phyloP scores from a whole-genome alignment of 164 flowering plant genomes.

The Echeveria elegans region DNA sequence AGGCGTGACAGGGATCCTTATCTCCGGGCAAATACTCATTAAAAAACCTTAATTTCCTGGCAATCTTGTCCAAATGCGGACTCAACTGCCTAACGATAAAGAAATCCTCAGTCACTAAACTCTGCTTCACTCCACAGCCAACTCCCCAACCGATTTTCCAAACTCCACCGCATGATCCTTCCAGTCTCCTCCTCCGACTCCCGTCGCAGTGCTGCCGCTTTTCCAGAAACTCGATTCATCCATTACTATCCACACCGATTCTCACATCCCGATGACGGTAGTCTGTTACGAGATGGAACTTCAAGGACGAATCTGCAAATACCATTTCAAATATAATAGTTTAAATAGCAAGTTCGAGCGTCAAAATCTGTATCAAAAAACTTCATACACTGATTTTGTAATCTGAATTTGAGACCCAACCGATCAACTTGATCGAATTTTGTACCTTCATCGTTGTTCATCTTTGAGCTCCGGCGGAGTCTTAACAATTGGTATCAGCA shows the following conservation, averaged over 20 bases:
- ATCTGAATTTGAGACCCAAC: too few species aligned
- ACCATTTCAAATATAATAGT: too few species aligned
- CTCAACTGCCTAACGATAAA: conserved; percentile 16
- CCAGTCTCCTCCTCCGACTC: conserved; percentile 11
- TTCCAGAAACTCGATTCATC: conserved; percentile 2
- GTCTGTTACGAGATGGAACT: too few species aligned
- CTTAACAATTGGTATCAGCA: too few species aligned
- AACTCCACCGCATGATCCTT: conserved; percentile 23
- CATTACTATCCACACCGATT: neutral
- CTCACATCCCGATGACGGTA: neutral
- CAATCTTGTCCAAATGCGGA: conserved; percentile 9
- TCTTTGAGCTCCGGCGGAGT: too few species aligned
- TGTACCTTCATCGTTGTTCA: too few species aligned
- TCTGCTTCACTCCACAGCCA: conserved; percentile 34
- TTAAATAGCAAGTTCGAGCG: too few species aligned
- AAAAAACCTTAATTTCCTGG: conserved; percentile 21
- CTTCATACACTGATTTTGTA: too few species aligned
- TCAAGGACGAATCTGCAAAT: too few species aligned
- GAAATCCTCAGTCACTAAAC: conserved; percentile 22
- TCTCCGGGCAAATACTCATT: conserved; percentile 91
- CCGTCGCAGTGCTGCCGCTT: neutral
- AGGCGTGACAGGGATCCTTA: conserved; percentile 69
- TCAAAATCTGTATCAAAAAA: too few species aligned
- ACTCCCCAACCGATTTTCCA: conserved; percentile 22
- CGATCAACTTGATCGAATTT: too few species aligned